Conservation (phyloP, 805 yeast genomes). For the Ogataea polymorpha region DNA sequence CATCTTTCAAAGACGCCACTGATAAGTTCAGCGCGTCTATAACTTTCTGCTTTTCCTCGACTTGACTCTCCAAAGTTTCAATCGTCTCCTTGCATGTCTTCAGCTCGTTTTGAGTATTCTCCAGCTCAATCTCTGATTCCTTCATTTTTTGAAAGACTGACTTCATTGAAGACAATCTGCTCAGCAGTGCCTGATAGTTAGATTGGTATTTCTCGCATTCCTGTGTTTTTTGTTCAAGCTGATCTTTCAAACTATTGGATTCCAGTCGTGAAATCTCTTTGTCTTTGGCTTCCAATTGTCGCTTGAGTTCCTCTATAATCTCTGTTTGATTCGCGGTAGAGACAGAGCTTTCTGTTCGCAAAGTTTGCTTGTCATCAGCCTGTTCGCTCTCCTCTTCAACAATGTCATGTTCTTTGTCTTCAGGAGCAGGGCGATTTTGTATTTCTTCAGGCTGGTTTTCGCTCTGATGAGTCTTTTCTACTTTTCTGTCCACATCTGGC, state of each 20-base stretch:
- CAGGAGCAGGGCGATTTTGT: not conserved
- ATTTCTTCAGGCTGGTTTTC: not conserved
- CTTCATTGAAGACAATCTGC: slow-evolving; percentile 70
- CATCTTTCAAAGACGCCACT: slow-evolving; percentile 26
- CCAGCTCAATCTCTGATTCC: slow-evolving; percentile 62
- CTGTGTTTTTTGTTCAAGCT: slow-evolving; percentile 36
- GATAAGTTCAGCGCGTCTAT: slow-evolving; percentile 21
- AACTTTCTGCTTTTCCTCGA: slow-evolving; percentile 33
- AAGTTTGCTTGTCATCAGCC: not conserved
- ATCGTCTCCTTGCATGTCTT: slow-evolving; percentile 38
- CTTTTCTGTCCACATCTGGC: no score
- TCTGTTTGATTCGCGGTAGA: not conserved
- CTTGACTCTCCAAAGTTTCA: slow-evolving; percentile 31
- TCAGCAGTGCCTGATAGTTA: slow-evolving; percentile 59
- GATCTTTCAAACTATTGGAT: slow-evolving; percentile 20
- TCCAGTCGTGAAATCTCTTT: slow-evolving; percentile 1
- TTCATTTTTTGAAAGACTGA: slow-evolving; percentile 71
- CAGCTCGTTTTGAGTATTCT: slow-evolving; percentile 45
- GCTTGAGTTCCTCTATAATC: slow-evolving; percentile 2
- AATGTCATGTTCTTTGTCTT: not conserved
- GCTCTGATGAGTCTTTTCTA: not conserved
- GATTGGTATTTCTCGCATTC: slow-evolving; percentile 58
- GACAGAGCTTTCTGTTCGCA: not conserved
- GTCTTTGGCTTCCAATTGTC: slow-evolving; percentile 6
- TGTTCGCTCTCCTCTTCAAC: not conserved